These are phyloP conservation scores for Colletotrichum costaricense DNA, from an alignment of 2,329 filamentous ascomycete species.

Conservation along the genomic window DNA sequence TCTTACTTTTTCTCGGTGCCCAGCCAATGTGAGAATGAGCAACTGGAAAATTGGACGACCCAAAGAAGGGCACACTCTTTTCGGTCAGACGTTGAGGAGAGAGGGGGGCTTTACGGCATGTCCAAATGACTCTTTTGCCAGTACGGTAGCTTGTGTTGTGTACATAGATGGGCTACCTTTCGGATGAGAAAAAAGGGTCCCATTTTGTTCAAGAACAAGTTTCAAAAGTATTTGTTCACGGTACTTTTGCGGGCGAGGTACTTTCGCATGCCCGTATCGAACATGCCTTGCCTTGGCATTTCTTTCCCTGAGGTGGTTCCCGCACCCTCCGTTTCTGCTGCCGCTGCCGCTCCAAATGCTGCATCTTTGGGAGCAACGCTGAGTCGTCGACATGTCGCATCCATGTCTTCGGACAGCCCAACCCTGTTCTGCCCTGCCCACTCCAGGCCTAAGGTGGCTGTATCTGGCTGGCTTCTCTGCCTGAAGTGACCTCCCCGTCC, in stretches of 20 bases:
- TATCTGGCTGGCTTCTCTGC: constrained; percentile 21
- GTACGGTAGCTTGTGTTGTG: constrained; percentile 1
- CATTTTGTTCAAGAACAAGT: background rate
- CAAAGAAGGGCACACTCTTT: background rate
- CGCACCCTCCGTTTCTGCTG: constrained; percentile 12
- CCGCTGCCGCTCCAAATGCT: background rate
- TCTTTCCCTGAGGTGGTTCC: background rate
- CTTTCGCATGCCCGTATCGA: background rate
- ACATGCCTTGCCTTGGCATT: background rate
- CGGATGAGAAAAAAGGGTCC: background rate
- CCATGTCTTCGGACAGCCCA: constrained; percentile 20
- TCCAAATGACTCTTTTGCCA: background rate
- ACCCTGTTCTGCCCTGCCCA: constrained; percentile 15
- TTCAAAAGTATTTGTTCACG: background rate
- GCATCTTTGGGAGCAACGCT: constrained; percentile 8
- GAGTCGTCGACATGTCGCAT: constrained; percentile 19
- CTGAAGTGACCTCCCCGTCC: background rate
- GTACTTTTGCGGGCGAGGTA: background rate
- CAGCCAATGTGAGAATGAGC: background rate
- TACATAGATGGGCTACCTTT: background rate
- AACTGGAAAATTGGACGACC: constrained; percentile 3
- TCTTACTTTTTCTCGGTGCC: constrained; percentile 3
- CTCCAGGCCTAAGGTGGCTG: background rate
- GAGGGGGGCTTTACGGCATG: background rate
- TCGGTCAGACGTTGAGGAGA: background rate